Percentiles rank a stretch among this genome's conserved stretches.
These are phyloP conservation scores for Trichoderma citrinoviride DNA, from an alignment of 2,329 filamentous ascomycete species.

Conservation along the genomic window DNA sequence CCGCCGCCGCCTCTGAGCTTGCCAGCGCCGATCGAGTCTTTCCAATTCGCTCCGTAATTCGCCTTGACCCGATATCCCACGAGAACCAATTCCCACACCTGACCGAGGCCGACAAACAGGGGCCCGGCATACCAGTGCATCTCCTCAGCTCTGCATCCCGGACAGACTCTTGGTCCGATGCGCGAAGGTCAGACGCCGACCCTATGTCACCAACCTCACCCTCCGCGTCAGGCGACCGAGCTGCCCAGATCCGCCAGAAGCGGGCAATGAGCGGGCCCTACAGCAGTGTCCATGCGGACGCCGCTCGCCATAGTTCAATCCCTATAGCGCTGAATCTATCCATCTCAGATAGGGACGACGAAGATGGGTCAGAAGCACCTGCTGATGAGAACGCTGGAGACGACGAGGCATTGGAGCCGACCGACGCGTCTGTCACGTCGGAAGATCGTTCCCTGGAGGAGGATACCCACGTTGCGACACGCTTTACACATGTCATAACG, in stretches of 20 bases:
- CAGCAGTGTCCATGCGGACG: conserved; percentile 47
- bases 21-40: conserved; percentile 62
- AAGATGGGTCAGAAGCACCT: conserved; percentile 31
- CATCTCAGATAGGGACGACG: conserved; percentile 33
- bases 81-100: conserved; percentile 41
- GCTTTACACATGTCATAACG: conserved; percentile 76
- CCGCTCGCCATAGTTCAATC: conserved; percentile 38
- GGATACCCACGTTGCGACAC: conserved; percentile 60
- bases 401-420: background rate
- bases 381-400: background rate
- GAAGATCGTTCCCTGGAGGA: conserved; percentile 20
- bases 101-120: conserved; percentile 34
- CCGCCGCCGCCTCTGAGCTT: conserved; percentile 38
- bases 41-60: conserved; percentile 77
- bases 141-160: conserved; percentile 32
- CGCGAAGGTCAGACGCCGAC: conserved; percentile 30
- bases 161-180: conserved; percentile 32
- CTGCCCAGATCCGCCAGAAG: conserved; percentile 31
- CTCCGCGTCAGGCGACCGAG: conserved; percentile 26
- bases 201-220: conserved; percentile 27
- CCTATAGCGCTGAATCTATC: conserved; percentile 38
- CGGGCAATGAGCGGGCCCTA: conserved; percentile 40
- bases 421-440: background rate
- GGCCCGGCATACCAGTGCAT: conserved; percentile 32
- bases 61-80: conserved; percentile 56